Evolutionary conservation across 495 filamentous ascomycete species (phyloP), one percentile per base, ranked within the genome.

Genomic region (Corynascus novoguineensis): DNA sequence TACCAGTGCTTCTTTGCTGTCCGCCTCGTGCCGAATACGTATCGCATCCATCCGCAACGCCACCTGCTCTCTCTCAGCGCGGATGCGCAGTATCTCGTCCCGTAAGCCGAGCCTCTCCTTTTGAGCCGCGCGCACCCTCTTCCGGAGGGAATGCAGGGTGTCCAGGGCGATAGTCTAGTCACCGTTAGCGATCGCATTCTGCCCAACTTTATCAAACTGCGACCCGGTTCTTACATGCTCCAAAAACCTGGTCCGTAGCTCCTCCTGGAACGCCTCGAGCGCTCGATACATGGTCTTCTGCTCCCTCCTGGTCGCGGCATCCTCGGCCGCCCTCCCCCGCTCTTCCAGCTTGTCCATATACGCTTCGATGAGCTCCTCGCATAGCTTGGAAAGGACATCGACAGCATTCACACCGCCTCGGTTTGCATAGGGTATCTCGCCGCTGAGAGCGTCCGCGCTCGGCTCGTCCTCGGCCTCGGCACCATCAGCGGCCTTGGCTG

Each of bases 21-120:
- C 73, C 0, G 67, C 71, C 60, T 81, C 75, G 50, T 87, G 84
- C 60, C 76, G 77, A 41, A 78, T 80, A 24, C 86, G 75, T 28
- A 89, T 76, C 11, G 82, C 81, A 60, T 92, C 88, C 78, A 85
- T 86, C 47, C 78, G 78, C 57, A 90, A 63, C 11, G 84, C 83
- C 27, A 90, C 74, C 59, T 80, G 75, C 59, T 90, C 83, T 28
- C 85, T 73, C 69, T 89, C 81, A 40, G 73, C 76, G 21, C 84
- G 81, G 17, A 89, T 70, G 7, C 78, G 75, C 59, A 86, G 73
- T 40, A 89, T 78, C 42, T 86, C 81, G 14, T 79, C 80, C 37
- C 87, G 79, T 34, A 87, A 69, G n/a, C 76, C 71, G 25, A 83
- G 67, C 71, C 85, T 86, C 59, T 85, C 79, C 58, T 82, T 84